Percentiles rank a stretch among this genome's conserved stretches.
Conservation (phyloP, 169 alveolate genomes). For the Plasmodium vinckei region DNA sequence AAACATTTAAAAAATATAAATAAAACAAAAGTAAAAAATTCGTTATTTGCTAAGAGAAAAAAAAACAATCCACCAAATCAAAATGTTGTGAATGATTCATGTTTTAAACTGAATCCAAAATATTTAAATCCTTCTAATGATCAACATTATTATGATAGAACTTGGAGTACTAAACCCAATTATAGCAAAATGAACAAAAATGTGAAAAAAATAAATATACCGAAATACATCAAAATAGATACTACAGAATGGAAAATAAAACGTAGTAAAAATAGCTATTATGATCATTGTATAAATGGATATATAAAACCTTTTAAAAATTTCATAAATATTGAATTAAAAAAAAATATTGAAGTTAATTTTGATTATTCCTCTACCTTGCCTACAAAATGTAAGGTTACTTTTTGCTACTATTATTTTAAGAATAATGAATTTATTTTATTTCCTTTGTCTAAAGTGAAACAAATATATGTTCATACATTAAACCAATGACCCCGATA, state of each 20-base stretch:
- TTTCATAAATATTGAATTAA: conserved; percentile 54
- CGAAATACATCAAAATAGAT: conserved; percentile 37
- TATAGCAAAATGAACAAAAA: not conserved
- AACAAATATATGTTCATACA: conserved; percentile 48
- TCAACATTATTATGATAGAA: not conserved
- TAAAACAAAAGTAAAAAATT: conserved; percentile 54
- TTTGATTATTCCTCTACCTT: conserved; percentile 65
- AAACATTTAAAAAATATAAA: conserved; percentile 42
- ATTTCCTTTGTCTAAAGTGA: conserved; percentile 33
- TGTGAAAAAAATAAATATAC: conserved; percentile 40
- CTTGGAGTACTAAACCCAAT: conserved; percentile 8
- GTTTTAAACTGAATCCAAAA: conserved; percentile 23
- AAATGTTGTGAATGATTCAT: conserved; percentile 29
- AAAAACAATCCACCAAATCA: conserved; percentile 18
- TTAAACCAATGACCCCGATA: conserved; percentile 3
- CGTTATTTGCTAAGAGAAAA: conserved; percentile 58
- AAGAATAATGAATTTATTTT: conserved; percentile 19
- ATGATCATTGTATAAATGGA: not conserved
- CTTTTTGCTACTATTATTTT: conserved; percentile 33
- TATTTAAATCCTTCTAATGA: conserved; percentile 28
- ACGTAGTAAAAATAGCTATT: not conserved
- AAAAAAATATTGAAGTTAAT: conserved; percentile 35
- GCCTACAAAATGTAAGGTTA: conserved; percentile 60
- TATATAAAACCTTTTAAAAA: conserved; percentile 18
- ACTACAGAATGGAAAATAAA: conserved; percentile 56